Evolutionary conservation across 495 filamentous ascomycete genomes (phyloP), one percentile per base, ranked within the genome.

Genomic region (Xanthoparmelia taractica): DNA sequence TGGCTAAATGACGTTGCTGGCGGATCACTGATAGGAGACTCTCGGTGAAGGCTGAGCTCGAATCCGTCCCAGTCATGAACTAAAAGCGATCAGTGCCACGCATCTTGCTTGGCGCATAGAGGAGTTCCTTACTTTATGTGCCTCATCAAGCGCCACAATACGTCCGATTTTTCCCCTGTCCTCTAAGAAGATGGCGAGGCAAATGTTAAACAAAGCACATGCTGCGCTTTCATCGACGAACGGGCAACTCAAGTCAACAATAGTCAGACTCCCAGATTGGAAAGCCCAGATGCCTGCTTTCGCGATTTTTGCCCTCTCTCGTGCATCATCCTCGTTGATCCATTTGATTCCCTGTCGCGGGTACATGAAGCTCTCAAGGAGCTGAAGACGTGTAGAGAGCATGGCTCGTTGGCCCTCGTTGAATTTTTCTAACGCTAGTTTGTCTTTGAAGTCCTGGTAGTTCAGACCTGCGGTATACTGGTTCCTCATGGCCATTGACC

Each of bases 201-300:
- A 85, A 43, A 91, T 86, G 63, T 88, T 84, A 70, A 91, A 91
- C 0, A 91, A 71, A 0, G 78, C 75, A 63, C 88, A 92, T 0
- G 87, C 89, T 52, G 79, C 82, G 38, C 83, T 80, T 2, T 85
- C 73, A 0, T 85, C 82, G 15, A 91, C 78, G 70, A 85, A 92
- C 0, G 87, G 87, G 69, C 87, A 89, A 0, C 82, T 87, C 10
- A 93, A 77, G 66, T 93, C 88, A 38, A 92, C 78, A 58, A 93
- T 88, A 0, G 87, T 90, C 17, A 92, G 73, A 10, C 73, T 74
- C 18, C 85, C 84, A 6, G 82, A 73, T 50, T 77, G 59, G 15
- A 70, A 71, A 4, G 56, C 55, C 64, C 74, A 74, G 34, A 69
- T 68, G 57, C 72, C 64, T 59, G 25, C 1, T 58, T 63, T 64